These are phyloP conservation scores for Colletotrichum filicis DNA, from an alignment of 2,329 filamentous ascomycete genomes.

Conservation along the genomic window DNA sequence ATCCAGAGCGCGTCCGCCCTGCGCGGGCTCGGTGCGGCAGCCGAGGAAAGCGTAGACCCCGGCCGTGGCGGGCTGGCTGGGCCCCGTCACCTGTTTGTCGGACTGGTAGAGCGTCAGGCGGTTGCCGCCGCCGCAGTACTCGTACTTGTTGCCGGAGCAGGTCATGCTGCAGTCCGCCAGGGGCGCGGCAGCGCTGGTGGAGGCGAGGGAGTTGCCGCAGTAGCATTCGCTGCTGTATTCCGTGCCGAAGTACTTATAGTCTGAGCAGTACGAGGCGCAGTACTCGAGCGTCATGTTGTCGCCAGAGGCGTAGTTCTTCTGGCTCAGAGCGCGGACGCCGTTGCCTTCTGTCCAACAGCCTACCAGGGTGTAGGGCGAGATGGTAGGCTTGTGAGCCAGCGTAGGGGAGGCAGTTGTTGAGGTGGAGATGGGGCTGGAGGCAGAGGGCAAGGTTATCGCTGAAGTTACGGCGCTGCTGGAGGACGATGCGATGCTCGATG, in stretches of 20 bases:
- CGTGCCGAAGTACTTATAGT: slow-evolving; percentile 53
- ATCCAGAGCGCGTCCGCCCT: slow-evolving; percentile 45
- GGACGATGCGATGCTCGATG: not conserved
- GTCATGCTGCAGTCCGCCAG: slow-evolving; percentile 48
- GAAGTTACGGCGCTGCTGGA: slow-evolving; percentile 11
- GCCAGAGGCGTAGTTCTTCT: slow-evolving; percentile 38
- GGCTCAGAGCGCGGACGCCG: slow-evolving; percentile 47
- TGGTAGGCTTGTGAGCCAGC: slow-evolving; percentile 43
- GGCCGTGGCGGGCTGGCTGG: slow-evolving; percentile 45
- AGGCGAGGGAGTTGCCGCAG: slow-evolving; percentile 46
- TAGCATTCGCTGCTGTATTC: slow-evolving; percentile 53
- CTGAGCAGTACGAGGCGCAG: slow-evolving; percentile 47
- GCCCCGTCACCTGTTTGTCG: slow-evolving; percentile 39
- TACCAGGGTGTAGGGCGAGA: slow-evolving; percentile 45
- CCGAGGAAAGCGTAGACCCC: slow-evolving; percentile 47
- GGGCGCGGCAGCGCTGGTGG: slow-evolving; percentile 41
- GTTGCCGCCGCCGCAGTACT: slow-evolving; percentile 48
- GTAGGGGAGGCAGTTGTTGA: slow-evolving; percentile 27
- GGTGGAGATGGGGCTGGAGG: slow-evolving; percentile 25
- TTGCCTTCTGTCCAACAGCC: slow-evolving; percentile 55
- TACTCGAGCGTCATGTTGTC: slow-evolving; percentile 47
- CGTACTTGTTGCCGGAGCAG: slow-evolving; percentile 45
- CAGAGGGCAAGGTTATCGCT: not conserved
- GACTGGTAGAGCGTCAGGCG: slow-evolving; percentile 48
- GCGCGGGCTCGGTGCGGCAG: slow-evolving; percentile 50